phyloP scores from a whole-genome alignment of 2,329 filamentous ascomycete species.

The Fusarium chuoi region DNA sequence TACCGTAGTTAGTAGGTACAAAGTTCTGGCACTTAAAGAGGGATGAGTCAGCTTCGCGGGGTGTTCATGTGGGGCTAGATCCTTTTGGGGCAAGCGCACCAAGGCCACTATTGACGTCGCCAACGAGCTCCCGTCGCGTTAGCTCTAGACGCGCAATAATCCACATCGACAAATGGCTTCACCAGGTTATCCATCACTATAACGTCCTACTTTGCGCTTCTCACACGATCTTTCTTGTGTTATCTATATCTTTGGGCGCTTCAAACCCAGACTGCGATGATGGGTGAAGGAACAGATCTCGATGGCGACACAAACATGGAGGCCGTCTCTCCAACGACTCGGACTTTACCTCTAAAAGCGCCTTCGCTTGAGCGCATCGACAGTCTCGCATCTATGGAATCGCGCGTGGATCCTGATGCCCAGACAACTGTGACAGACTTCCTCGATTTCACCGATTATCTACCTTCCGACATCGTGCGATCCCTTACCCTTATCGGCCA shows the following conservation, averaged over 20 bases:
- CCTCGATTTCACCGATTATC: slow-evolving; percentile 76
- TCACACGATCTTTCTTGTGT: not conserved
- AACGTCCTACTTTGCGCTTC: not conserved
- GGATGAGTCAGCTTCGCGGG: not conserved
- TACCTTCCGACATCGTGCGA: slow-evolving; percentile 73
- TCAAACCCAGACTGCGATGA: slow-evolving; percentile 16
- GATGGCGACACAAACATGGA: slow-evolving; percentile 40
- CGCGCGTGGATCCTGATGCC: slow-evolving; percentile 72
- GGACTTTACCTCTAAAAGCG: slow-evolving; percentile 40
- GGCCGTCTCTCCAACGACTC: slow-evolving; percentile 44
- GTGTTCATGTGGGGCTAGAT: not conserved
- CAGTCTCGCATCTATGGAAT: slow-evolving; percentile 54
- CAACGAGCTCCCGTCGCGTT: not conserved
- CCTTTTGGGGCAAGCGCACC: not conserved
- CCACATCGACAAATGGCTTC: slow-evolving; percentile 7
- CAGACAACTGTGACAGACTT: slow-evolving; percentile 77
- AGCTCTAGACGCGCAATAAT: slow-evolving; percentile 21
- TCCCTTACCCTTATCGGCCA: slow-evolving; percentile 73
- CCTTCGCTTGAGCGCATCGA: slow-evolving; percentile 47
- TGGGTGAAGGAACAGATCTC: slow-evolving; percentile 43
- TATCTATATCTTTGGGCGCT: not conserved
- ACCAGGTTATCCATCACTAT: not conserved
- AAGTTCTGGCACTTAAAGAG: not conserved
- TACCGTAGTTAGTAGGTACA: no score
- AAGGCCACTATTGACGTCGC: slow-evolving; percentile 31